Base-by-base conservation (phyloP, 2,329 filamentous ascomycete genomes). In the Paecilomyces niveus region DNA sequence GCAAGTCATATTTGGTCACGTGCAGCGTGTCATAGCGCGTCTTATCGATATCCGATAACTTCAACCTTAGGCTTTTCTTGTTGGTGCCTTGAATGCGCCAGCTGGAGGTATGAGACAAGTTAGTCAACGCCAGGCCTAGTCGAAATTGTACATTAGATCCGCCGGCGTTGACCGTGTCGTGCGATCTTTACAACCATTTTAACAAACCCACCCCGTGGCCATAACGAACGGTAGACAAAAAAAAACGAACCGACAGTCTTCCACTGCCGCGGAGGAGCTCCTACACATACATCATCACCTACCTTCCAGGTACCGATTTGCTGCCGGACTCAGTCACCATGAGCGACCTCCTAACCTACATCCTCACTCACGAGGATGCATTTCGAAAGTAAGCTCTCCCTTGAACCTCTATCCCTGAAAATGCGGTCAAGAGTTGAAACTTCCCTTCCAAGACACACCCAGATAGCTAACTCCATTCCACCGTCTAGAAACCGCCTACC, bases 401-500 rank as follows among this genome's bases (percentile, higher is more conserved):
- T 29, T 39, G 6, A 45, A 45, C 39, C 15, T 3, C 4, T 39
- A 39, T 39, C 4, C 35, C 35, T 18, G 35, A 7, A 18, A 39
- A n/a, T n/a, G 15, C n/a, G n/a, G 39, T 18, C n/a, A 18, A n/a
- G 39, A n/a, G n/a, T 11, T 3, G 13, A 24, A 52, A 13, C 21
- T 15, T 24, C 15, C 32, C 21, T 24, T 26, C 3, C 13, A 53
- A 22, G 1, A 53, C 21, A 57, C 45, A 7, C 24, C 35, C 54
- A 53, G 29, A 26, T 39, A 56, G n/a, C 32, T 55, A 31, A 22
- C 57, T 58, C 22, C 11, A 29, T 55, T 29, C 50, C 72, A 64
- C 7, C 39, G 7, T 21, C 6, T 21, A 91, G 88, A 76, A 83
- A 87, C 62, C 89, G 92, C 54, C 81, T 96, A 11, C 87, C 90